A percentile compares a stretch with the other conserved stretches of the same genome.
phyloP scores from a whole-genome alignment of 352 stramenopile species.

The Phytophthora chlamydospora region DNA sequence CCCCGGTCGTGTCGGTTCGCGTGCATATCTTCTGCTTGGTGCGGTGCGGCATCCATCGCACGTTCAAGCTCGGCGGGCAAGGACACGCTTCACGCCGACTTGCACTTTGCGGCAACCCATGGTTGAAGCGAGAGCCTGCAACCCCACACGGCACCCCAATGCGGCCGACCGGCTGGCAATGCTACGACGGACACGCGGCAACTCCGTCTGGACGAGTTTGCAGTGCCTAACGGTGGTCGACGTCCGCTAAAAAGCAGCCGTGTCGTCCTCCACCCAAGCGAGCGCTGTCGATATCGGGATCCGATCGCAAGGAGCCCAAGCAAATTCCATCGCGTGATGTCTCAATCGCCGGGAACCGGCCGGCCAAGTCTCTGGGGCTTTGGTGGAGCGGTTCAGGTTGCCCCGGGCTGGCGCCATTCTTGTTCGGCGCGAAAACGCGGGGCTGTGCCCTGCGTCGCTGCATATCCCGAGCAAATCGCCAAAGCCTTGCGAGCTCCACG shows the following conservation, averaged over 20 bases:
- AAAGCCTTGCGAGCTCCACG: background rate
- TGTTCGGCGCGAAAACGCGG: slow-evolving; percentile 17
- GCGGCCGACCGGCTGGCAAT: no score
- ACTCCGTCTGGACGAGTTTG: background rate
- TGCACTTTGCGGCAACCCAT: slow-evolving; percentile 14
- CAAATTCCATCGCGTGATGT: slow-evolving; percentile 13
- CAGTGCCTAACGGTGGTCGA: background rate
- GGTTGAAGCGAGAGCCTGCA: background rate
- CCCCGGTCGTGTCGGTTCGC: slow-evolving; percentile 10
- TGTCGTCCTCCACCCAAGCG: background rate
- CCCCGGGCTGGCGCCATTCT: slow-evolving; percentile 21
- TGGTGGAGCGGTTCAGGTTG: slow-evolving; percentile 5
- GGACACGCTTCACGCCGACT: slow-evolving; percentile 15
- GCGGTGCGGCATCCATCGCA: slow-evolving; percentile 3
- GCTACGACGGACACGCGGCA: background rate
- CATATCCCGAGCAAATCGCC: slow-evolving; percentile 23
- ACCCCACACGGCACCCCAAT: background rate
- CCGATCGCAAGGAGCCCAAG: background rate
- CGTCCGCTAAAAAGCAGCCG: background rate
- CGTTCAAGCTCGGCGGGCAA: slow-evolving; percentile 20
- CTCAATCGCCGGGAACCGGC: slow-evolving; percentile 19
- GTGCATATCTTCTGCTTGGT: slow-evolving; percentile 22
- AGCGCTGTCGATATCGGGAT: no score
- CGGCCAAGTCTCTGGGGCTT: slow-evolving; percentile 8
- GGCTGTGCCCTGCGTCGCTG: slow-evolving; percentile 2